Conservation (phyloP, 2,329 filamentous ascomycete species). For the Neopestalotiopsis clavispora region DNA sequence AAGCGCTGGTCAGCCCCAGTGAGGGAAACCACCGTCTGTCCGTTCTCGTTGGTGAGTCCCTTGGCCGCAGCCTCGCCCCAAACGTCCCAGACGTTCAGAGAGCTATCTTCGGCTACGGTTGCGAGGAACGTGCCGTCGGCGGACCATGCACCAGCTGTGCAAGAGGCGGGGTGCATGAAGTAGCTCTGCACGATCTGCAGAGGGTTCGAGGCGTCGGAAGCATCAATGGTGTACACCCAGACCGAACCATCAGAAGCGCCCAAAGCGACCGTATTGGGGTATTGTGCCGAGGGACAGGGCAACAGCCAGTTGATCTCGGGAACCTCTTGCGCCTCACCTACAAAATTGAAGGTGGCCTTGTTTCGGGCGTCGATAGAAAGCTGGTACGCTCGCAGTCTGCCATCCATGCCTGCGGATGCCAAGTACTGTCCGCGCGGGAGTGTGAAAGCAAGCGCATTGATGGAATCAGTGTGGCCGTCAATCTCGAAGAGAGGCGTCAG, state of each 20-base stretch:
- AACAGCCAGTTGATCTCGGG: constrained; percentile 93
- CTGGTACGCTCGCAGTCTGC: constrained; percentile 75
- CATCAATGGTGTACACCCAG: constrained; percentile 92
- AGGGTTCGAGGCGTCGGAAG: constrained; percentile 60
- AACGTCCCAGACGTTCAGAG: constrained; percentile 90
- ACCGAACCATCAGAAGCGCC: constrained; percentile 91
- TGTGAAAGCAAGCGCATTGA: constrained; percentile 87
- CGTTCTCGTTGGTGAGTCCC: constrained; percentile 55
- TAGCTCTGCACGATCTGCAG: constrained; percentile 88
- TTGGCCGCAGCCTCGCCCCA: constrained; percentile 76
- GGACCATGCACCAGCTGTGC: constrained; percentile 91
- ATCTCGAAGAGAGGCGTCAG: constrained; percentile 73
- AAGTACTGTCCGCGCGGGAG: constrained; percentile 82
- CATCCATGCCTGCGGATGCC: constrained; percentile 87
- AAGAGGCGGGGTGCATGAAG: constrained; percentile 85
- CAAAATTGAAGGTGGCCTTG: constrained; percentile 60
- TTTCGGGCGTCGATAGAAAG: constrained; percentile 50
- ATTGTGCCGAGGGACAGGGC: constrained; percentile 71
- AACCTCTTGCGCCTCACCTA: constrained; percentile 85
- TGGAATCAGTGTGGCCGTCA: constrained; percentile 89
- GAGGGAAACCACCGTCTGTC: constrained; percentile 73
- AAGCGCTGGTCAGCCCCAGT: constrained; percentile 88
- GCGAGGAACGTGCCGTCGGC: constrained; percentile 85
- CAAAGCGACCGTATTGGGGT: constrained; percentile 83
- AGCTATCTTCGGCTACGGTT: constrained; percentile 87